These are phyloP conservation scores for Ceratobasidium sp. DNA, from an alignment of 1,284 basidiomycete genomes.

Conservation along the genomic window DNA sequence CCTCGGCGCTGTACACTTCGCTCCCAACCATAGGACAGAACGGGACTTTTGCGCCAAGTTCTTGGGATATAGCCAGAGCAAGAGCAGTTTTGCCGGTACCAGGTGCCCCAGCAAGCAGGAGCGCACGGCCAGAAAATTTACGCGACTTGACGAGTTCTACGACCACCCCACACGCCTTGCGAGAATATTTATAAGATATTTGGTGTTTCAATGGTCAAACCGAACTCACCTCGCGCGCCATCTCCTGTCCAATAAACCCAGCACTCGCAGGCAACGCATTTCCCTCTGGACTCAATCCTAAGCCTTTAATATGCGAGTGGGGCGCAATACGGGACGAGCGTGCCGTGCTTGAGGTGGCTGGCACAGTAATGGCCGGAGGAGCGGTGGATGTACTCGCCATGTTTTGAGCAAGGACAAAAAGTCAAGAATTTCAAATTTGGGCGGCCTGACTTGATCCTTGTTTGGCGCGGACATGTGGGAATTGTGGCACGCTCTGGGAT, in stretches of 20 bases:
- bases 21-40: conserved; percentile 99
- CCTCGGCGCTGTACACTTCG: conserved; percentile 96
- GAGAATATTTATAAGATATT: neutral
- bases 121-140: conserved; percentile 91
- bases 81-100: conserved; percentile 97
- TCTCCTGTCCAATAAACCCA: conserved; percentile 92
- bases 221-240: conserved; percentile 85
- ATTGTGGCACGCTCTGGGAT: too few species aligned
- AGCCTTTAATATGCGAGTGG: conserved; percentile 96
- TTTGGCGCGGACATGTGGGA: neutral
- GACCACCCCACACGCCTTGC: conserved; percentile 88
- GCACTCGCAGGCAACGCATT: conserved; percentile 78
- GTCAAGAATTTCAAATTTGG: conserved; percentile 23
- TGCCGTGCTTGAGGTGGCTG: conserved; percentile 30
- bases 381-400: conserved; percentile 36
- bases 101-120: conserved; percentile 89
- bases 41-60: conserved; percentile 93
- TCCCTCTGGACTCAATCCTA: conserved; percentile 88
- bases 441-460: neutral
- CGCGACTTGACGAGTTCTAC: conserved; percentile 92
- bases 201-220: conserved; percentile 32
- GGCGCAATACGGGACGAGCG: conserved; percentile 90
- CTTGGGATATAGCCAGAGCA: conserved; percentile 93
- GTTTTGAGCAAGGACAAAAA: conserved; percentile 23
- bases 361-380: conserved; percentile 22